Evolutionary conservation across 2,329 filamentous ascomycete genomes (phyloP), one percentile per base, ranked within the genome.

Genomic region (Fusarium illudens): DNA sequence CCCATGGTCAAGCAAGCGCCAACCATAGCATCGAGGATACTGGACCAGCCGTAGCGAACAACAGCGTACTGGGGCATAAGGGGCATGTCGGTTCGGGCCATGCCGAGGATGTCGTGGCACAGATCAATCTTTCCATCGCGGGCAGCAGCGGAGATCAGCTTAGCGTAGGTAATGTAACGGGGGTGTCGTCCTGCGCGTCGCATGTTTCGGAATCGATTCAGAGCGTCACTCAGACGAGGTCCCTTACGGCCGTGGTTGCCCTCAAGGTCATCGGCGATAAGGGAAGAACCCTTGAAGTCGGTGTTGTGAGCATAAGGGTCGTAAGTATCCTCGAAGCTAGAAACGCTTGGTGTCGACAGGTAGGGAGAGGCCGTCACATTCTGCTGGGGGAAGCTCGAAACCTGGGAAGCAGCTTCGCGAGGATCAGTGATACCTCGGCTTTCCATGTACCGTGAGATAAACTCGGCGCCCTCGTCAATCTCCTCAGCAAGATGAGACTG

Each of bases 1-100:
- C 94, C 93, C 48, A 93, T 85, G 39, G 89, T 93, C 58, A 99
- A 86, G 75, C 92, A 97, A 42, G 94, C 94, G 71, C 94, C 94
- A 59, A 98, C 90, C 94, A 98, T 97, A 48, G 96, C 91, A 78
- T 99, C 96, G 44, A 98, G 85, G 66, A 99, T 98, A 3, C 93
- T 94, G 39, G 94, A 92, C 96, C 96, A 99, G 51, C 96, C 96
- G 75, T 97, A 97, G 65, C 94, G 90, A 30, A 98, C 94, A 65
- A 93, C 89, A 20, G 92, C 87, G 77, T 96, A 97, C 77, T 97
- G 92, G 39, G 90, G 86, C 65, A 95, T 85, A 32, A 95, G 87
- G 49, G 96, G 96, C 62, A 98, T 89, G 77, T 99, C 96, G 60
- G 90, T 87, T 72, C 93, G 91, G 12, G 96, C 96, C 88, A 97